phyloP scores from a whole-genome alignment of 768 basidiomycete genomes.

The Russula sp. region DNA sequence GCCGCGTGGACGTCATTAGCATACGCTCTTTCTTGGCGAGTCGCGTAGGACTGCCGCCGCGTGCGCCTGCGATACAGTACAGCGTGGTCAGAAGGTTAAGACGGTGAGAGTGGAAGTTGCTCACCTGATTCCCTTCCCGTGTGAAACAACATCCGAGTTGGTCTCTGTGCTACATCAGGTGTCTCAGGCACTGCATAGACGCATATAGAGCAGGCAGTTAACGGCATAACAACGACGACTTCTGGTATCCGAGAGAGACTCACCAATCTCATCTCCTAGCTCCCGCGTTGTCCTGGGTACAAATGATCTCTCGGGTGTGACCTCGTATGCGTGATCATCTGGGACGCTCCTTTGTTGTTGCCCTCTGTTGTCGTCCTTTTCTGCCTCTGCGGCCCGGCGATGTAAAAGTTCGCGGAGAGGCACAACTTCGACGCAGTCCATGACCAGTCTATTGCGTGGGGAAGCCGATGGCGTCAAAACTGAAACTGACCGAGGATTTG shows the following conservation, averaged over 20 bases:
- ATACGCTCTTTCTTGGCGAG: not conserved
- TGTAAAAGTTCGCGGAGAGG: not conserved
- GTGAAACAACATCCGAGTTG: not conserved
- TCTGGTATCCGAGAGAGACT: not conserved
- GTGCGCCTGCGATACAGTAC: not conserved
- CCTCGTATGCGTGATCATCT: not conserved
- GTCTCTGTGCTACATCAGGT: constrained; percentile 3
- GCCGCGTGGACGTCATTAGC: not conserved
- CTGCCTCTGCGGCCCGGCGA: not conserved
- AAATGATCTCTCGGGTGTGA: constrained; percentile 7
- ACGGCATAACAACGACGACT: too few relatives aligned
- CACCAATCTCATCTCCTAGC: constrained; percentile 12
- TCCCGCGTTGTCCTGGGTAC: not conserved
- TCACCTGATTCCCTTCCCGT: not conserved
- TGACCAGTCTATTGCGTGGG: not conserved
- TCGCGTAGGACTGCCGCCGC: not conserved
- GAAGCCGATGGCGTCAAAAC: not conserved
- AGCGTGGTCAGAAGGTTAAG: not conserved
- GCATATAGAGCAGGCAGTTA: not conserved
- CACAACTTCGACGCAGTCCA: constrained; percentile 15
- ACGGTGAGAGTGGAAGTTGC: not conserved
- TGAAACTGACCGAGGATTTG: not conserved
- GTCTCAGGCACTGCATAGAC: constrained; percentile 11
- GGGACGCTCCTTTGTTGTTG: not conserved
- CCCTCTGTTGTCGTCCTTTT: not conserved